Conservation (phyloP, 495 filamentous ascomycete genomes). For the Xylaria intraflava region DNA sequence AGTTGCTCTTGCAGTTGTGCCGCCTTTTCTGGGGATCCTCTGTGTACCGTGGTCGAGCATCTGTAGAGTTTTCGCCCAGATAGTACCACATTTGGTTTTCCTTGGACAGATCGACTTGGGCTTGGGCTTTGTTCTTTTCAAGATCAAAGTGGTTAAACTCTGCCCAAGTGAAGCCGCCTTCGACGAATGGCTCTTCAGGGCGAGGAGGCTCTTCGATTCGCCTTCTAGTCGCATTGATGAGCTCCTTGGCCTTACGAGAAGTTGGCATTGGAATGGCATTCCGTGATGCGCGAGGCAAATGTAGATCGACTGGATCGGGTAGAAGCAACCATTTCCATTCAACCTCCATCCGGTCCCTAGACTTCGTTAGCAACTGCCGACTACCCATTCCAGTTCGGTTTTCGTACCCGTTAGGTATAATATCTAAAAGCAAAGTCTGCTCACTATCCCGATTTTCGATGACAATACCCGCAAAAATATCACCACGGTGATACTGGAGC, state of each 20-base stretch:
- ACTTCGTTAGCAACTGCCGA: conserved; percentile 18
- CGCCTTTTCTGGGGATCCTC: conserved; percentile 57
- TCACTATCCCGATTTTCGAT: conserved; percentile 78
- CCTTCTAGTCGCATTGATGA: conserved; percentile 50
- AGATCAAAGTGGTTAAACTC: conserved; percentile 64
- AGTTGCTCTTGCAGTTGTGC: conserved; percentile 55
- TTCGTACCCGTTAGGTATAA: conserved; percentile 82
- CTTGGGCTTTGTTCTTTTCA: conserved; percentile 30
- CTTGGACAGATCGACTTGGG: conserved; percentile 60
- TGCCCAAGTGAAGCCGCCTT: conserved; percentile 64
- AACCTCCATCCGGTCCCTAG: conserved; percentile 55
- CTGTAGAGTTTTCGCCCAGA: conserved; percentile 77
- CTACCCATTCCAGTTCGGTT: not conserved
- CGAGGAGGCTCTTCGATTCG: conserved; percentile 55
- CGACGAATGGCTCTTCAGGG: conserved; percentile 62
- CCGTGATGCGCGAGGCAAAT: conserved; percentile 55
- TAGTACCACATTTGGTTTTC: conserved; percentile 83
- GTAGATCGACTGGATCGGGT: conserved; percentile 57
- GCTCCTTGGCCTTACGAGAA: conserved; percentile 47
- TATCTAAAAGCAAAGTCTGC: conserved; percentile 67
- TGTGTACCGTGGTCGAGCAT: conserved; percentile 88
- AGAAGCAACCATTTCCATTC: conserved; percentile 73
- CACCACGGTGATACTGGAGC: conserved; percentile 73
- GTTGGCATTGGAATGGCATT: conserved; percentile 53
- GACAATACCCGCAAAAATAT: conserved; percentile 87